Evolutionary conservation across 306 rosid species (phyloP).

Genomic region (Delonix regia): DNA sequence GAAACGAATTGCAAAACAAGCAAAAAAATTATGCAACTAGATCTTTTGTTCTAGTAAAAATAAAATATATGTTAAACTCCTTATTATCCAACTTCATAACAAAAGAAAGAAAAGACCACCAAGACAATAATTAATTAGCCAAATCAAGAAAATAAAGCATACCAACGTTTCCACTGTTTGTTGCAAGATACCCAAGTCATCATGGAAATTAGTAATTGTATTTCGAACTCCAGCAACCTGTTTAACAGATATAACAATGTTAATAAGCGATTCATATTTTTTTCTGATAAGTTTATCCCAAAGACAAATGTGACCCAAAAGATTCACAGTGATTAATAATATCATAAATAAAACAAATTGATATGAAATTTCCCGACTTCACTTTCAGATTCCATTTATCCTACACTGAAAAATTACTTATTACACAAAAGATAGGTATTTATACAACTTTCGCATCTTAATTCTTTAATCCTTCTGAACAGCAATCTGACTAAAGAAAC

Average conservation of each 20-base stretch:
- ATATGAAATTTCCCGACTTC: background rate
- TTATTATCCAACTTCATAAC: constrained; percentile 18
- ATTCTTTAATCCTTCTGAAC: constrained; percentile 6
- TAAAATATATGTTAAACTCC: constrained; percentile 17
- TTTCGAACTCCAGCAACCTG: constrained; percentile 82
- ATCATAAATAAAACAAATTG: background rate
- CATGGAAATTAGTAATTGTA: constrained; percentile 57
- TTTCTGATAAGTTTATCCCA: background rate
- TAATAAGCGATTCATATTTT: background rate
- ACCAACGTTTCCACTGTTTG: constrained; percentile 71
- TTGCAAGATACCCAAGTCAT: constrained; percentile 63
- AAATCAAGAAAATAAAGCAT: constrained; percentile 47
- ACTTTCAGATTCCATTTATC: constrained; percentile 21
- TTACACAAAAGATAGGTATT: constrained; percentile 4
- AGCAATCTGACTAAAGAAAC: constrained; percentile 25
- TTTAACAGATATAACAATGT: constrained; percentile 38
- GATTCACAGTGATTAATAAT: constrained; percentile 14
- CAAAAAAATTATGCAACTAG: background rate
- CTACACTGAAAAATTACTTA: constrained; percentile 24
- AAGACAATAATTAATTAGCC: constrained; percentile 17
- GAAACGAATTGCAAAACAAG: background rate
- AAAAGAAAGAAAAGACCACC: constrained; percentile 12
- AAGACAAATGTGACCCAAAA: background rate
- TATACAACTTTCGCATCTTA: background rate
- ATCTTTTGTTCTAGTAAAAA: constrained; percentile 5